A percentile compares a stretch with the other conserved stretches of the same genome.
phyloP scores from a whole-genome alignment of 129 eudicot genomes.

The carrot (Daucus carota) region DNA sequence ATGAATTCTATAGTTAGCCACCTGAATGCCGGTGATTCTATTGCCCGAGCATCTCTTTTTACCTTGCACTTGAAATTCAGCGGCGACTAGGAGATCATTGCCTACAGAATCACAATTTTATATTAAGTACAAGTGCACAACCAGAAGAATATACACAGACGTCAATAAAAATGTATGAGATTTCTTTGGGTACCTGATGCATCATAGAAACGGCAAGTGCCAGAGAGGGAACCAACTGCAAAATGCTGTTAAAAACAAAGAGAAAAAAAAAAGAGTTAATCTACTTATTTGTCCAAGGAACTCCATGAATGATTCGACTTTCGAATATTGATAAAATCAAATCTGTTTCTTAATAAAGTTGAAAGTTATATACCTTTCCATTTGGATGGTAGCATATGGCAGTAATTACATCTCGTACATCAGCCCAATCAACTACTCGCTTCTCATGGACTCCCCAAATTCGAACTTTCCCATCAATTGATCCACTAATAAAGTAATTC shows the following conservation, averaged over 20 bases:
- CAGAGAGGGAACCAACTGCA: constrained; percentile 42
- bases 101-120: constrained; percentile 4
- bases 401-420: constrained; percentile 36
- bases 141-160: not conserved
- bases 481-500: constrained; percentile 46
- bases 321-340: not conserved
- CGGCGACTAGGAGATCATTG: constrained; percentile 17
- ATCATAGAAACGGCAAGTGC: constrained; percentile 44
- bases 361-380: constrained; percentile 28
- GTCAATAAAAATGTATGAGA: not conserved
- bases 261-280: not conserved
- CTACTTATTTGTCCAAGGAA: not conserved
- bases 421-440: constrained; percentile 52
- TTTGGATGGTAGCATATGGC: constrained; percentile 49
- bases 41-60: constrained; percentile 25
- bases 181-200: constrained; percentile 17
- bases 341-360: not conserved
- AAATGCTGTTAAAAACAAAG: constrained; percentile 27
- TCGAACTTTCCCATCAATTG: constrained; percentile 55
- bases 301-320: not conserved
- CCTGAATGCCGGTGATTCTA: constrained; percentile 45
- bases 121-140: not conserved
- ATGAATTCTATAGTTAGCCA: not conserved
- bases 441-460: constrained; percentile 38
- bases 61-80: constrained; percentile 23